Conservation (phyloP, 176 grass and related monocot species). For the Pharus latifolius region DNA sequence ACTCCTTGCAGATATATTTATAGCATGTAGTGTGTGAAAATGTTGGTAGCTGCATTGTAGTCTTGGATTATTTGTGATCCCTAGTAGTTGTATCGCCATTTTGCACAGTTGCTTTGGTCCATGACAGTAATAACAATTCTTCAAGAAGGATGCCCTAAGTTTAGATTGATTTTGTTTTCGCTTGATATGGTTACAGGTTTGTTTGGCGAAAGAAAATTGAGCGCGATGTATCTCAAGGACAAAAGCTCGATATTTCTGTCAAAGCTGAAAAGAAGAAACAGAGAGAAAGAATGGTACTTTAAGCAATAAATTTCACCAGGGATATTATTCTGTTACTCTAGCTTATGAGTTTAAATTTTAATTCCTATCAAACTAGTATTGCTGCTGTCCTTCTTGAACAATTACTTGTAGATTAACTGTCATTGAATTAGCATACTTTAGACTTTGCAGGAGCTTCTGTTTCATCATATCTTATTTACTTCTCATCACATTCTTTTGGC, state of each 20-base stretch:
- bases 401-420: not conserved
- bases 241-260: slow-evolving; percentile 73
- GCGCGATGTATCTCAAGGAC: slow-evolving; percentile 69
- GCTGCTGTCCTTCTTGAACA: not conserved
- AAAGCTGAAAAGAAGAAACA: slow-evolving; percentile 84
- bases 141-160: not conserved
- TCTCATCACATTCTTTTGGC: not conserved
- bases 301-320: not conserved
- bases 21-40: too few species aligned
- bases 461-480: not conserved
- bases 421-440: not conserved
- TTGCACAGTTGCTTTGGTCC: not conserved
- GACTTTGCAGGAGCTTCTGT: not conserved
- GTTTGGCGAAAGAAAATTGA: slow-evolving; percentile 99
- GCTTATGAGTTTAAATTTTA: not conserved
- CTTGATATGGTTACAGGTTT: slow-evolving; percentile 47
- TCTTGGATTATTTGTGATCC: not conserved
- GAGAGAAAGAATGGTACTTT: slow-evolving; percentile 83
- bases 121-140: not conserved
- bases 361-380: not conserved
- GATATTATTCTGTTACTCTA: not conserved
- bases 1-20: too few species aligned
- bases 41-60: not conserved
- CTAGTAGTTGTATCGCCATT: not conserved
- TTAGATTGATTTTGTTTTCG: slow-evolving; percentile 11